These are phyloP conservation scores for Prunus dulcis DNA, from an alignment of 306 rosid genomes.

Conservation along the genomic window DNA sequence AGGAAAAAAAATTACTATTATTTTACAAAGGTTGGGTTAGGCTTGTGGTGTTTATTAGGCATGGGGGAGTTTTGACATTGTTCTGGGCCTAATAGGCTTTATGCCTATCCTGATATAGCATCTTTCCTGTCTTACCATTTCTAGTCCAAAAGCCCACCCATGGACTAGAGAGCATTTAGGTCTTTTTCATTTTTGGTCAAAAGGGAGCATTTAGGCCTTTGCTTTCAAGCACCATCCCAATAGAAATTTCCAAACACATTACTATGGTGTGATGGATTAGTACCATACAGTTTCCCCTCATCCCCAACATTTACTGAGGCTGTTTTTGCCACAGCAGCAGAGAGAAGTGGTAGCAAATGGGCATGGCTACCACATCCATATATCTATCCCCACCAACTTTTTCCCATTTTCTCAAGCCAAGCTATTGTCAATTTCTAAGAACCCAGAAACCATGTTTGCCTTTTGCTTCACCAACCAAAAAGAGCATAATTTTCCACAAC, in stretches of 20 bases:
- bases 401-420: constrained; percentile 30
- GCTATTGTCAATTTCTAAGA: constrained; percentile 12
- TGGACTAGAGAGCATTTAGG: too few species aligned
- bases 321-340: constrained; percentile 5
- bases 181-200: too few species aligned
- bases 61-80: too few species aligned
- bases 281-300: not conserved
- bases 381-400: constrained; percentile 44
- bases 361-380: constrained; percentile 54
- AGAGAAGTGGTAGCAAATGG: constrained; percentile 35
- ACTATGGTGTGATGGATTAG: not conserved
- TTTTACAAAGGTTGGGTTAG: too few species aligned
- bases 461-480: constrained; percentile 22
- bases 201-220: not conserved
- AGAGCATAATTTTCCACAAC: constrained; percentile 12
- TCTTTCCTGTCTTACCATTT: too few species aligned
- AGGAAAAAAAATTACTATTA: too few species aligned
- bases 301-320: not conserved
- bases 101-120: too few species aligned
- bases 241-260: not conserved
- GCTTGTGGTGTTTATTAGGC: too few species aligned
- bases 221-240: not conserved
- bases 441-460: constrained; percentile 19
- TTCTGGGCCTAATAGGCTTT: too few species aligned
- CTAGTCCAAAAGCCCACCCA: too few species aligned